A percentile compares a stretch with the other conserved stretches of the same genome.
phyloP scores from a whole-genome alignment of 139 green algal genomes.

The Parachlorella kessleri region DNA sequence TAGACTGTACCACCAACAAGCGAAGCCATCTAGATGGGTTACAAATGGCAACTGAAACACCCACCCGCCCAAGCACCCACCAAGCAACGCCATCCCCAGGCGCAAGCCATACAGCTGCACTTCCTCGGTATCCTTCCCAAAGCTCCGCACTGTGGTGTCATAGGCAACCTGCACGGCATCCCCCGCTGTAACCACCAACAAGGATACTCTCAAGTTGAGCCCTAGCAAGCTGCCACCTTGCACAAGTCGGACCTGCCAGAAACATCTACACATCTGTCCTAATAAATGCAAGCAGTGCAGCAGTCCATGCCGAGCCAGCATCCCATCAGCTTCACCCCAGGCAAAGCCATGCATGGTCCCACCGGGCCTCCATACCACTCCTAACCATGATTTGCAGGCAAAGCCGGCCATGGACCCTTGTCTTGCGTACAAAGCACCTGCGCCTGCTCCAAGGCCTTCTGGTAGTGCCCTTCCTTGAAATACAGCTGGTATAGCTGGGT shows the following conservation, averaged over 20 bases:
- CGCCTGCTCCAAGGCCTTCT: not conserved
- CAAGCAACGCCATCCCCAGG: not conserved
- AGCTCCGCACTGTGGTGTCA: not conserved
- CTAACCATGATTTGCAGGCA: not conserved
- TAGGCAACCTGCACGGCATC: not conserved
- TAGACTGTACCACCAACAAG: not conserved
- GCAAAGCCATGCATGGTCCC: not conserved
- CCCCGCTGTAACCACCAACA: not conserved
- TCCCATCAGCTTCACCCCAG: not conserved
- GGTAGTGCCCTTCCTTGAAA: not conserved
- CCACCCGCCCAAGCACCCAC: too few relatives aligned
- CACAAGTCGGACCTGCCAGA: not conserved
- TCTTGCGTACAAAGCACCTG: not conserved
- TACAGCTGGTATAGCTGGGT: not conserved
- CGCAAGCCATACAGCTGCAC: not conserved
- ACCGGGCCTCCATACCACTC: not conserved
- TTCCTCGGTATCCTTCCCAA: not conserved
- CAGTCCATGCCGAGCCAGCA: too few relatives aligned
- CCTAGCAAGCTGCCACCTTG: not conserved
- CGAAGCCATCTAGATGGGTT: too few relatives aligned
- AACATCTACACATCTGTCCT: not conserved
- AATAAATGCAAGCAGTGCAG: too few relatives aligned
- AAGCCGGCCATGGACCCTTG: too few relatives aligned
- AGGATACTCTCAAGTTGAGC: not conserved
- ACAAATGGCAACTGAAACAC: too few relatives aligned